Evolutionary conservation across 306 rosid species (phyloP).

Genomic region (Sesbania bispinosa): DNA sequence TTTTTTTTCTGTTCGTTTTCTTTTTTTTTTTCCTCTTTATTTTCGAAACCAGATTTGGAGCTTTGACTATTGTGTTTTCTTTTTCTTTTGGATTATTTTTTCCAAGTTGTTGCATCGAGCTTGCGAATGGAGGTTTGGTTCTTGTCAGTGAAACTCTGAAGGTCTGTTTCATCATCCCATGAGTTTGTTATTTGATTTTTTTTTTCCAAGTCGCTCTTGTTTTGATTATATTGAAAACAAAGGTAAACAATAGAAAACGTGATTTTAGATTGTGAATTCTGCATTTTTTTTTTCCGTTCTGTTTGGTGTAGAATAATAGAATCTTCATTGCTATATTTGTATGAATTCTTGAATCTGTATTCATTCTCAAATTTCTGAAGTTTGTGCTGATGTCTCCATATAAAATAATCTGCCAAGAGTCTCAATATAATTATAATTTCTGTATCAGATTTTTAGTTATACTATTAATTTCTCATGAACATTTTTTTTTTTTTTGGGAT

Average conservation of each 20-base stretch:
- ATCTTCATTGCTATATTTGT: neutral
- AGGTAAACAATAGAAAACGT: neutral
- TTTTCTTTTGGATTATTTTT: neutral
- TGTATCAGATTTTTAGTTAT: neutral
- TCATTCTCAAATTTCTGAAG: conserved; percentile 5
- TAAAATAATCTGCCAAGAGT: neutral
- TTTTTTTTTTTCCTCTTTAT: neutral
- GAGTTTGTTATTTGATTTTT: neutral
- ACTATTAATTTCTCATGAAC: neutral
- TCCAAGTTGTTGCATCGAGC: conserved; percentile 42
- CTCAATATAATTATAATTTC: neutral
- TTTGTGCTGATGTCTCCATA: neutral
- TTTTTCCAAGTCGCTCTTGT: neutral
- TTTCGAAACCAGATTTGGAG: conserved; percentile 21
- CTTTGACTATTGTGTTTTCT: conserved; percentile 20
- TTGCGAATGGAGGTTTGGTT: conserved; percentile 37
- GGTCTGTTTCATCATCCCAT: conserved; percentile 23
- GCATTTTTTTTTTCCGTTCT: neutral
- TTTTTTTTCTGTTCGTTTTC: neutral
- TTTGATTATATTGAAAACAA: neutral
- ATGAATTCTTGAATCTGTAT: neutral
- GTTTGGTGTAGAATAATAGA: neutral
- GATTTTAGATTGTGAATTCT: neutral
- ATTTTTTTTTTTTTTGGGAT: neutral
- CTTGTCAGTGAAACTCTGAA: conserved; percentile 31